Evolutionary conservation across 441 rosid genomes (phyloP).

Genomic region (Adansonia gregorii): DNA sequence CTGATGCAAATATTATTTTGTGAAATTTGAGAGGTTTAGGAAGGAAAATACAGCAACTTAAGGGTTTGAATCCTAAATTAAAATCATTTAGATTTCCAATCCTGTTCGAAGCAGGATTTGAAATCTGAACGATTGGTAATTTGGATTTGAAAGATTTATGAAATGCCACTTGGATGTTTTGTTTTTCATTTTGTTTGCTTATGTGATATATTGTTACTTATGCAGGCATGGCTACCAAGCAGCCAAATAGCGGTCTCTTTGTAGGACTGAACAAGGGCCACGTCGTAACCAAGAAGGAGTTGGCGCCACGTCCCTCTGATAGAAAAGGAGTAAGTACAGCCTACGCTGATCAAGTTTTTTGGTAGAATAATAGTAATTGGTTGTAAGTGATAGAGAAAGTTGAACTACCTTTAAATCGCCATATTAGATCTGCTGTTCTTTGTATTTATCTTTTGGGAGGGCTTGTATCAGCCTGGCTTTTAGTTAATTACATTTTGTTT

Average conservation of each 20-base stretch:
- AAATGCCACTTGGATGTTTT: not conserved
- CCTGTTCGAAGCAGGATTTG: not conserved
- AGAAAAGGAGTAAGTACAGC: constrained; percentile 55
- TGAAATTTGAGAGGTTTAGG: not conserved
- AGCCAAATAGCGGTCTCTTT: constrained; percentile 57
- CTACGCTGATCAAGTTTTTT: not conserved
- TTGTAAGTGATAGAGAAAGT: not conserved
- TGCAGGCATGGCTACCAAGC: constrained; percentile 60
- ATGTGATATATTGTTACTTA: not conserved
- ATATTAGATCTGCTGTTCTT: no score
- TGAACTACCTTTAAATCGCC: no score
- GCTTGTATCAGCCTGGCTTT: no score
- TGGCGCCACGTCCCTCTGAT: constrained; percentile 53
- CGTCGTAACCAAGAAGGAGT: constrained; percentile 58
- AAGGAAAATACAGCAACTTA: not conserved
- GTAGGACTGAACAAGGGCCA: constrained; percentile 70
- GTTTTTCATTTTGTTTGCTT: not conserved
- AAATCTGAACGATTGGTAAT: not conserved
- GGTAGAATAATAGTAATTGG: not conserved
- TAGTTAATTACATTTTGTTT: no score
- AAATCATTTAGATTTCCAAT: not conserved
- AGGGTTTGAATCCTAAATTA: not conserved
- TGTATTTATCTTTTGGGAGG: no score
- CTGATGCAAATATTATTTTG: not conserved
- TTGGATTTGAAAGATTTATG: not conserved